Percentiles rank a stretch among this genome's conserved stretches.
phyloP scores from a whole-genome alignment of 371 early-diverging fungal species.

The Phascolomyces articulosus region DNA sequence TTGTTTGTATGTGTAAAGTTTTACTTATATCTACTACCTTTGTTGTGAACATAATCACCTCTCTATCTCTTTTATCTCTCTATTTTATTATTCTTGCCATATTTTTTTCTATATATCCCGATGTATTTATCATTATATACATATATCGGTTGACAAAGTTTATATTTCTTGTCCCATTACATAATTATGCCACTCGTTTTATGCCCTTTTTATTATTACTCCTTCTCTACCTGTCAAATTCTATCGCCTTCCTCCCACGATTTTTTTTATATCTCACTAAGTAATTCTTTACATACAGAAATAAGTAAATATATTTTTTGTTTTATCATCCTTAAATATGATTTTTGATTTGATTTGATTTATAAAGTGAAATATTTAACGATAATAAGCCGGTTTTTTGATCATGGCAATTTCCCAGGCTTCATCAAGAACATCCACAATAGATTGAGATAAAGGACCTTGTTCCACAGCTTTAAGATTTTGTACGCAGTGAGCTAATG shows the following conservation, averaged over 20 bases:
- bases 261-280: background rate
- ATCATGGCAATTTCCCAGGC: slow-evolving; percentile 50
- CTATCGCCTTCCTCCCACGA: background rate
- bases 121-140: background rate
- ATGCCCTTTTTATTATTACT: background rate
- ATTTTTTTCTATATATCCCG: slow-evolving; percentile 1
- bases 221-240: slow-evolving; percentile 5
- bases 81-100: background rate
- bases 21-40: background rate
- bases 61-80: background rate
- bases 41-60: slow-evolving; percentile 4
- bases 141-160: background rate
- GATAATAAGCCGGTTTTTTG: slow-evolving; percentile 50
- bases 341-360: background rate
- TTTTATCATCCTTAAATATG: background rate
- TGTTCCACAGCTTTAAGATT: slow-evolving; percentile 53
- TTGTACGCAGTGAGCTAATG: slow-evolving; percentile 46
- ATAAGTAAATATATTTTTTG: slow-evolving; percentile 8
- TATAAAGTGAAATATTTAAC: slow-evolving; percentile 15
- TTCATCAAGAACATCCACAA: slow-evolving; percentile 54
- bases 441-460: slow-evolving; percentile 56
- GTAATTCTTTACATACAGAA: slow-evolving; percentile 6
- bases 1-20: slow-evolving; percentile 7
- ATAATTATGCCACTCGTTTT: slow-evolving; percentile 5
- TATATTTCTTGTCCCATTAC: background rate